Percentiles rank a stretch among this genome's conserved stretches.
These are phyloP conservation scores for Mariannaea elegans DNA, from an alignment of 2,329 filamentous ascomycete genomes.

Conservation along the genomic window DNA sequence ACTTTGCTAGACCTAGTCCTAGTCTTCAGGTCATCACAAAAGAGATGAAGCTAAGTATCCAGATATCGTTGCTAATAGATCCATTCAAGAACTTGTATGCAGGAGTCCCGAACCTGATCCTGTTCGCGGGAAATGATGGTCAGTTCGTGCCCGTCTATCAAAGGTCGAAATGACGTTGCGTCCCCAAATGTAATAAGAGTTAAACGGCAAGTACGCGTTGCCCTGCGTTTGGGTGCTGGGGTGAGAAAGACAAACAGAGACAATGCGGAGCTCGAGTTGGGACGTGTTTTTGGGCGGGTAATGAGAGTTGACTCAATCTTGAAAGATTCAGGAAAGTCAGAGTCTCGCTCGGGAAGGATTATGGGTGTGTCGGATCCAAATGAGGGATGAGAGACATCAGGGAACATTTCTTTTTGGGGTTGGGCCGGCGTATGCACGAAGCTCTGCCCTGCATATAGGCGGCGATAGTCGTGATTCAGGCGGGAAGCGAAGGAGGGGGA, in stretches of 20 bases:
- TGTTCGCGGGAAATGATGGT: constrained; percentile 29
- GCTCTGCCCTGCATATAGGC: constrained; percentile 42
- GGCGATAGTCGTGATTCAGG: constrained; percentile 39
- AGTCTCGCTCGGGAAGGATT: constrained; percentile 38
- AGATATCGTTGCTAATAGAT: constrained; percentile 26
- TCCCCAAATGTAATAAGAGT: constrained; percentile 15
- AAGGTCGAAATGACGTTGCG: constrained; percentile 20
- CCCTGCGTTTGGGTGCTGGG: constrained; percentile 12
- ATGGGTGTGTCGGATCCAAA: constrained; percentile 36
- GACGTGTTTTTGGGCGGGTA: constrained; percentile 33
- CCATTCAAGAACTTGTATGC: constrained; percentile 26
- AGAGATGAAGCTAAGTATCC: constrained; percentile 29
- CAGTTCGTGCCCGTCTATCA: constrained; percentile 25
- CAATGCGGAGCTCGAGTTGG: constrained; percentile 25
- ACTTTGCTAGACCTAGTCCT: constrained; percentile 24
- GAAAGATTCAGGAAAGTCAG: constrained; percentile 41
- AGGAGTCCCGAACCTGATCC: constrained; percentile 32
- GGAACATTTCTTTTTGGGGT: constrained; percentile 47
- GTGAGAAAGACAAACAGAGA: constrained; percentile 34
- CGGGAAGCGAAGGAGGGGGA: constrained; percentile 21
- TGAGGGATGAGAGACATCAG: constrained; percentile 40
- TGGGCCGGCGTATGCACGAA: constrained; percentile 44
- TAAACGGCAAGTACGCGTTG: constrained; percentile 18
- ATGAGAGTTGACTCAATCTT: constrained; percentile 34
- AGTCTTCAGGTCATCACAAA: constrained; percentile 26